Evolutionary conservation across 73 alveolate species (phyloP).

Genomic region (Blepharisma stoltei): DNA sequence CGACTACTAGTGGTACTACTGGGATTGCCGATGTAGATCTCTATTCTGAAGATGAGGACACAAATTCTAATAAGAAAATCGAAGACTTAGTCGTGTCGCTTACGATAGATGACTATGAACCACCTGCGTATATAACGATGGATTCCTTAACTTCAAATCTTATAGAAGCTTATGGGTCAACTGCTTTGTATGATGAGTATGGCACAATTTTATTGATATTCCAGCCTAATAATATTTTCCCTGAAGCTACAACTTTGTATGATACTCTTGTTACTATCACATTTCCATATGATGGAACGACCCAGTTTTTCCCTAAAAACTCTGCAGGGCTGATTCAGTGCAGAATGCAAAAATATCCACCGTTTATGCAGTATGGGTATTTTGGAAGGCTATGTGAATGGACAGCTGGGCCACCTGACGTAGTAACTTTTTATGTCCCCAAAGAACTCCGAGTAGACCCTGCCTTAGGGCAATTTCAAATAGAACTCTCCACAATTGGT

Average conservation of each 20-base stretch:
- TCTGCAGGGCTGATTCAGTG: background rate
- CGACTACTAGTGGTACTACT: background rate
- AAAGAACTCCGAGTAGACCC: slow-evolving; percentile 28
- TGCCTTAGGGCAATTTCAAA: background rate
- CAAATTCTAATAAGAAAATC: background rate
- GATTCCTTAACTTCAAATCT: slow-evolving; percentile 9
- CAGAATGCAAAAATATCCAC: background rate
- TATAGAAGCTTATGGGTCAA: slow-evolving; percentile 29
- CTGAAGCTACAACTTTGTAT: slow-evolving; percentile 1
- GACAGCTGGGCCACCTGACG: slow-evolving; percentile 12
- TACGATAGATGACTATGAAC: background rate
- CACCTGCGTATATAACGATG: slow-evolving; percentile 6
- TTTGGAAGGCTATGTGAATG: slow-evolving; percentile 19
- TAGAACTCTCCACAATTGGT: slow-evolving; percentile 12
- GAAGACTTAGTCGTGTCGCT: background rate
- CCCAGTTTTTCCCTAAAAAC: slow-evolving; percentile 6
- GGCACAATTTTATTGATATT: slow-evolving; percentile 2
- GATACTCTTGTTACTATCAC: background rate
- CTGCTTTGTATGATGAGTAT: background rate
- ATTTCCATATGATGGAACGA: background rate
- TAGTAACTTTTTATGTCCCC: slow-evolving; percentile 16
- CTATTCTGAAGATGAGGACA: slow-evolving; percentile 18
- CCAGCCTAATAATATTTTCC: background rate
- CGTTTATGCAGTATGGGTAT: background rate
- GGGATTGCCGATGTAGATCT: slow-evolving; percentile 10